phyloP scores from a whole-genome alignment of 768 basidiomycete species.

The Ramaria rubella region DNA sequence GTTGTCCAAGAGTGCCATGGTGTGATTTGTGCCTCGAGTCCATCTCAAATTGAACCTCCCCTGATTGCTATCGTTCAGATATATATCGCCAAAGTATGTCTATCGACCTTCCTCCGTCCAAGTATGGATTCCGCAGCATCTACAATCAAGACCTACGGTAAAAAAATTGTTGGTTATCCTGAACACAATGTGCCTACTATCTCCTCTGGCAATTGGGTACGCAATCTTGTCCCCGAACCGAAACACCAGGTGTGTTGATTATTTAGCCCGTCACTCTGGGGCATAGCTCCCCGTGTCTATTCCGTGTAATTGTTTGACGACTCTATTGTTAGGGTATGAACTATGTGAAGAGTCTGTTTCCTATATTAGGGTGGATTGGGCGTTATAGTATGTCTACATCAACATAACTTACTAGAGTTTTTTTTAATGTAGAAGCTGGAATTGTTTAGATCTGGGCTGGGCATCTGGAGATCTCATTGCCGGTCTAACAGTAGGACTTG shows the following conservation, averaged over 20 bases:
- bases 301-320: neutral
- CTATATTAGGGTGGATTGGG: conserved; percentile 77
- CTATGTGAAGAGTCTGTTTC: conserved; percentile 75
- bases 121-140: neutral
- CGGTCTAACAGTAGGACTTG: conserved; percentile 89
- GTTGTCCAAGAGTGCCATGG: too few species aligned
- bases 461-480: conserved; percentile 82
- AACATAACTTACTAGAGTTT: neutral
- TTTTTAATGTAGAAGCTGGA: neutral
- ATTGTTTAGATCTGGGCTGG: conserved; percentile 64
- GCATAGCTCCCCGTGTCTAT: neutral
- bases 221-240: conserved; percentile 37
- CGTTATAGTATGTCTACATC: conserved; percentile 63
- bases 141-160: conserved; percentile 39
- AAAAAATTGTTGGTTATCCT: conserved; percentile 53
- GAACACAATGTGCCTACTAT: conserved; percentile 54
- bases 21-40: too few species aligned
- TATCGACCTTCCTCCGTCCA: neutral
- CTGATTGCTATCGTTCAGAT: too few species aligned
- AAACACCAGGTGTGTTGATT: conserved; percentile 35
- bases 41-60: too few species aligned
- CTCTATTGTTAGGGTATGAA: conserved; percentile 39
- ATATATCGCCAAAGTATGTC: too few species aligned
- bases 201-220: conserved; percentile 50
- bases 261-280: neutral